A percentile compares a stretch with the other conserved stretches of the same genome.
Evolutionary conservation across 176 grass and related monocot species (phyloP).

Genomic region (Avena insularis): DNA sequence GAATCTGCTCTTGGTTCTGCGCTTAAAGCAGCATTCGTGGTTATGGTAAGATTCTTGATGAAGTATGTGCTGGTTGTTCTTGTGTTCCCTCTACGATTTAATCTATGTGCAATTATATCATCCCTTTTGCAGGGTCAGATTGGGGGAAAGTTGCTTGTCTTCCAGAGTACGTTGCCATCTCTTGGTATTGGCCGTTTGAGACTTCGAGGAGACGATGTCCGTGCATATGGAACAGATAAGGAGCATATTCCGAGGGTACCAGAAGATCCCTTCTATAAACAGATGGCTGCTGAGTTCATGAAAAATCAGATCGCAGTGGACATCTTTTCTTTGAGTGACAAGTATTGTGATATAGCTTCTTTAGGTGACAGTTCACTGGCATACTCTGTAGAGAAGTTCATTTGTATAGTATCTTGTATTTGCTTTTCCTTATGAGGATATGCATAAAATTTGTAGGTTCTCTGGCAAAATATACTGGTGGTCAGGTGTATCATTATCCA

Average conservation of each 20-base stretch:
- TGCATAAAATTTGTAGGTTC: slow-evolving; percentile 40
- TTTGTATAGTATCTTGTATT: too few species aligned
- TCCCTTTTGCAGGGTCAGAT: slow-evolving; percentile 51
- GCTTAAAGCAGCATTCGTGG: slow-evolving; percentile 93
- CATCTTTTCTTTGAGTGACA: slow-evolving; percentile 89
- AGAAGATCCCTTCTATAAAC: slow-evolving; percentile 97
- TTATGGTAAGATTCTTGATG: slow-evolving; percentile 72
- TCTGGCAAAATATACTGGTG: slow-evolving; percentile 93
- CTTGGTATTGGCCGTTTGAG: slow-evolving; percentile 85
- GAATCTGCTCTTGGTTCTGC: slow-evolving; percentile 94
- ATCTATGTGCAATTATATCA: too few species aligned
- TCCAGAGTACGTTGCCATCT: slow-evolving; percentile 97
- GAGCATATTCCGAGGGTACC: slow-evolving; percentile 79
- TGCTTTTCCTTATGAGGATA: too few species aligned
- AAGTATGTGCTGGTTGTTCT: too few species aligned
- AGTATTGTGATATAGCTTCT: slow-evolving; percentile 91
- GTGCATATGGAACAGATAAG: slow-evolving; percentile 94
- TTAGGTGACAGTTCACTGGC: slow-evolving; percentile 24
- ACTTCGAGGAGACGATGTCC: slow-evolving; percentile 87
- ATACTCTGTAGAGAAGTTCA: too few species aligned
- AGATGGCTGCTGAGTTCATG: slow-evolving; percentile 98
- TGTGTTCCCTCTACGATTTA: too few species aligned
- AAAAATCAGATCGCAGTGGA: slow-evolving; percentile 93
- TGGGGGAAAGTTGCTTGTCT: slow-evolving; percentile 87
- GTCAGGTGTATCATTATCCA: slow-evolving; percentile 95